Base-by-base conservation (phyloP, 371 early-diverging fungal species). In the Syncephalis fuscata region DNA sequence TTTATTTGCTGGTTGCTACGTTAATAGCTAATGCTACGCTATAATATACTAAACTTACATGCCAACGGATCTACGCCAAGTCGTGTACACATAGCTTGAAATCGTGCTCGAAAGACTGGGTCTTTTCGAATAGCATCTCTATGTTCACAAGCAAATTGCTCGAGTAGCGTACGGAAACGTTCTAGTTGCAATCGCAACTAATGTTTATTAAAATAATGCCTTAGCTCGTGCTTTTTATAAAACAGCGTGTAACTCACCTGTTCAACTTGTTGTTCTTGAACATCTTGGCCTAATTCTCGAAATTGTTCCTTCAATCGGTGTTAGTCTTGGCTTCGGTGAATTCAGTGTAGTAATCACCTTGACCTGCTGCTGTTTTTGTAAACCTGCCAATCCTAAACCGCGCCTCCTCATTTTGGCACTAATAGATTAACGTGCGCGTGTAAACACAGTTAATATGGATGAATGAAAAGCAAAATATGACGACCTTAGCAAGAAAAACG, bases 51-150 rank as follows among this genome's bases (percentile, higher is more conserved):
- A 25, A 7, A 37, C 64, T 59, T 71, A 88, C 89, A 92, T 1
- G 87, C 88, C 39, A 96, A 66, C 11, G 97, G 95, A 62, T 96
- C 96, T 1, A 97, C 88, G 2, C 96, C 96, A 53, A 94, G 80
- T 46, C 81, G 73, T 19, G 70, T 71, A 57, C 95, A 95, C 93
- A 97, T 91, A 20, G 72, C 69, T 56, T 93, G 90, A 55, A 97
- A 93, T 47, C 88, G 87, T 40, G 73, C 68, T 11, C 97, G 78
- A 62, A 97, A 88, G 10, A 62, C 71, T 3, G 95, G 86, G 59
- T 94, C 78, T 47, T 76, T 75, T 48, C 80, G 74, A 56, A 96
- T 95, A 55, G 91, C 88, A 47, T 83, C 80, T 39, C 78, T 73
- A 62, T 96, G 81, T 49, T 82, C 76, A 9, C 71, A 57, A 15